Evolutionary conservation across 2,329 filamentous ascomycete species (phyloP), one percentile per base, ranked within the genome.

Genomic region (Sporothrix humicola): DNA sequence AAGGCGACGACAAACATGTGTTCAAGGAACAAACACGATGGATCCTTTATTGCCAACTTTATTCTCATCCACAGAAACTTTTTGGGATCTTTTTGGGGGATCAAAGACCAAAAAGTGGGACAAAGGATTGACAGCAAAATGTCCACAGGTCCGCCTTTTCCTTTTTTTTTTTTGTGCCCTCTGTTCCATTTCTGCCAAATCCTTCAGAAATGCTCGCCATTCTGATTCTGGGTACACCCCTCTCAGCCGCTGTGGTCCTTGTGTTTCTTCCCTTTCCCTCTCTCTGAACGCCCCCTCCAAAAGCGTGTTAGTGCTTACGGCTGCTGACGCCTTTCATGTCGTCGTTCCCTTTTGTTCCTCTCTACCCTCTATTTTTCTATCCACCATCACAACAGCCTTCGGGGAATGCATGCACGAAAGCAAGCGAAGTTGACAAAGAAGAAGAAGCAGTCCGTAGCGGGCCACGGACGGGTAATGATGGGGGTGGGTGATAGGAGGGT

Each of bases 231-330:
- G 31, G 31, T 3, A 56, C 52, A 56, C 56, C 23, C 54, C 37
- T 42, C 17, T 23, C 59, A 23, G 59, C 37, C 42, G 37, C 31
- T 59, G 59, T 44, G 59, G 7, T 46, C 61, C 46, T 42, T 26
- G 7, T 37, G 44, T 3, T 26, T 56, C 20, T 12, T n/a, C 20
- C 15, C 23, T 46, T 37, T 63, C 17, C 61, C 0, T 15, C 23
- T 42, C 52, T 17, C 23, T 68, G 3, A 6, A 50, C n/a, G 8
- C 26, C 26, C 46, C 68, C 23, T 20, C 58, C 58, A 31, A 63
- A 65, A 42, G 10, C 9, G 70, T 65, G 46, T 50, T 72, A 72
- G 70, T 72, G 70, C 70, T 72, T 9, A 72, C 58, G 9, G 23
- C 44, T 52, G 70, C 70, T 72, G 56, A 65, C 70, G 9, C n/a